These are phyloP conservation scores for Murraya paniculata DNA, from an alignment of 345 rosid species.

Conservation along the genomic window DNA sequence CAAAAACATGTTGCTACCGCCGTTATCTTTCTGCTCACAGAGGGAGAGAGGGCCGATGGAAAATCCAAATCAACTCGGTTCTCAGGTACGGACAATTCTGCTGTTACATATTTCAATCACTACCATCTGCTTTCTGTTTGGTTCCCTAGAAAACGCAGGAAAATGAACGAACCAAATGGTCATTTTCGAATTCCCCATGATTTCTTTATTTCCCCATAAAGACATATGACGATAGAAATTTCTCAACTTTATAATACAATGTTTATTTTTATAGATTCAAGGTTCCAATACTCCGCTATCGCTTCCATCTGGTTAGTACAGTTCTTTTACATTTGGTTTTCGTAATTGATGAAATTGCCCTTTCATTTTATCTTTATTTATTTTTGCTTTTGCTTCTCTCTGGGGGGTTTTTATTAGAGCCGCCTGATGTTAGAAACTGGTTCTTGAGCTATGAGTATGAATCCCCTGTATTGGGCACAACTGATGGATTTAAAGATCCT, in stretches of 20 bases:
- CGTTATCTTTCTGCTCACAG: not conserved
- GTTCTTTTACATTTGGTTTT: not conserved
- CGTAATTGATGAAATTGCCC: not conserved
- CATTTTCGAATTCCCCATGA: not conserved
- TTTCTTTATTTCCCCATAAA: not conserved
- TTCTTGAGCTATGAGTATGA: slow-evolving; percentile 61
- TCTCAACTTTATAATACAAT: not conserved
- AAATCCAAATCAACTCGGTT: not conserved
- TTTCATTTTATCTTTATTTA: not conserved
- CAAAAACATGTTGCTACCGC: not conserved
- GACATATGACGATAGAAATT: not conserved
- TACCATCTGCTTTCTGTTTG: not conserved
- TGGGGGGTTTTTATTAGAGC: slow-evolving; percentile 34
- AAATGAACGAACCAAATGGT: not conserved
- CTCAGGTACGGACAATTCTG: slow-evolving; percentile 7
- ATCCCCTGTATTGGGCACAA: slow-evolving; percentile 37
- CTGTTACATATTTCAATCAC: not conserved
- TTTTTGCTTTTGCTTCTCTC: not conserved
- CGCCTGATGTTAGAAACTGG: slow-evolving; percentile 62
- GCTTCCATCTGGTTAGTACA: slow-evolving; percentile 27
- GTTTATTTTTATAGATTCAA: slow-evolving; percentile 6
- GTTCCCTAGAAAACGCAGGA: not conserved
- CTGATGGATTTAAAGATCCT: slow-evolving; percentile 22
- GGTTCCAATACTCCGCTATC: slow-evolving; percentile 16
- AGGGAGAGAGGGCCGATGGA: slow-evolving; percentile 3